A percentile compares a stretch with the other conserved stretches of the same genome.
Evolutionary conservation across 352 stramenopile species (phyloP).

Genomic region (Globisporangium emineosum): DNA sequence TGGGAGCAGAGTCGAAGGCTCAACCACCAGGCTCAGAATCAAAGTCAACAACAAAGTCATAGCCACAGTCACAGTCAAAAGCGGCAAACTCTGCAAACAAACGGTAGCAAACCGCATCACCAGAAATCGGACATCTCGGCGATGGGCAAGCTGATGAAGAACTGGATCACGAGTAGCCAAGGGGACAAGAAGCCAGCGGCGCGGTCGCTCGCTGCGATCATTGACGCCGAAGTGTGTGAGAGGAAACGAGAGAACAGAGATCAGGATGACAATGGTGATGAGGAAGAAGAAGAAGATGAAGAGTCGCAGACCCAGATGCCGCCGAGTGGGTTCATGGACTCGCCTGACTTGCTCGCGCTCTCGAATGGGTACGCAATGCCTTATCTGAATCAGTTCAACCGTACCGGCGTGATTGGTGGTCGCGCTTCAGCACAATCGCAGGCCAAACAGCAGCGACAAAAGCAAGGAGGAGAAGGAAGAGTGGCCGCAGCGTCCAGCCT

Average conservation of each 20-base stretch:
- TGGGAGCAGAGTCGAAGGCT: slow-evolving; percentile 35
- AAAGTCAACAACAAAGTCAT: neutral
- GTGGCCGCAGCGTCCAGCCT: neutral
- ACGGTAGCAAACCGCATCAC: neutral
- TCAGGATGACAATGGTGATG: neutral
- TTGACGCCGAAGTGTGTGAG: slow-evolving; percentile 5
- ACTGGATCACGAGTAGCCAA: slow-evolving; percentile 12
- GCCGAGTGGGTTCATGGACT: slow-evolving; percentile 12
- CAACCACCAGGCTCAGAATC: neutral
- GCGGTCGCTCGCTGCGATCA: slow-evolving; percentile 4
- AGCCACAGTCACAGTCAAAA: slow-evolving; percentile 5
- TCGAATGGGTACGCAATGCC: neutral
- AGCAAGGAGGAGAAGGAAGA: neutral
- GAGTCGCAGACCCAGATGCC: slow-evolving; percentile 23
- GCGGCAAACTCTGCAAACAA: slow-evolving; percentile 3
- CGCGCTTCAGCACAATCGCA: neutral
- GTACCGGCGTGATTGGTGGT: slow-evolving; percentile 1
- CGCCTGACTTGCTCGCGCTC: slow-evolving; percentile 15
- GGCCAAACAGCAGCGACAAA: neutral
- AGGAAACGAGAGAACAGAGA: neutral
- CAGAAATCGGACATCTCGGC: slow-evolving; percentile 7
- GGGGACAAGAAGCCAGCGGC: slow-evolving; percentile 6
- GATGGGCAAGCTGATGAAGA: slow-evolving; percentile 18
- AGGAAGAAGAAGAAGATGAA: slow-evolving; percentile 20
- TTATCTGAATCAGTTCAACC: neutral